Evolutionary conservation across 192 early-diverging fungal species (phyloP).

Genomic region (Backusella tarrabulga): DNA sequence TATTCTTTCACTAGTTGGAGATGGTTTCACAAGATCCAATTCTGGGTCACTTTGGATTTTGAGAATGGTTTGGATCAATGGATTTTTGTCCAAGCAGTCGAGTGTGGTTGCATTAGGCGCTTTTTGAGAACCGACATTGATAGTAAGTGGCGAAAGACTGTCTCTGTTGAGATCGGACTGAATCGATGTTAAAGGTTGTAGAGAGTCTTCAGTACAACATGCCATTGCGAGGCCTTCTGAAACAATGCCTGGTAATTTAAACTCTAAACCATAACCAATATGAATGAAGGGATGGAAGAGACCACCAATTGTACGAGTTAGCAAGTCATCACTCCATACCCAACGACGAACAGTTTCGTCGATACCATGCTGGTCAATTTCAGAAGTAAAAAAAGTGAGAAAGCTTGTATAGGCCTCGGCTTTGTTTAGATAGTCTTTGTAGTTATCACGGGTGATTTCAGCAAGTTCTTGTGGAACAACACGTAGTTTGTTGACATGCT

Average conservation of each 20-base stretch:
- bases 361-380: slow-evolving; percentile 41
- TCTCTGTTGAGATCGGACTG: not conserved
- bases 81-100: not conserved
- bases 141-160: not conserved
- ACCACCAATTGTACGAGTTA: slow-evolving; percentile 46
- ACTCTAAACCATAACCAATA: slow-evolving; percentile 61
- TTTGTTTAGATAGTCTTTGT: slow-evolving; percentile 33
- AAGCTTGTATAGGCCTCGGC: slow-evolving; percentile 45
- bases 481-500: slow-evolving; percentile 31
- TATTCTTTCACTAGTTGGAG: not conserved
- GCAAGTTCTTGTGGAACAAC: slow-evolving; percentile 18
- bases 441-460: slow-evolving; percentile 41
- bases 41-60: slow-evolving; percentile 33
- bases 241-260: slow-evolving; percentile 47
- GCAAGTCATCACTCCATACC: slow-evolving; percentile 41
- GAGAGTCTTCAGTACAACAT: slow-evolving; percentile 32
- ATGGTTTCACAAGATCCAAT: slow-evolving; percentile 15
- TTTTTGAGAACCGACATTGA: not conserved
- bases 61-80: slow-evolving; percentile 40
- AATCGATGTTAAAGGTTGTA: slow-evolving; percentile 20
- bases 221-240: slow-evolving; percentile 52
- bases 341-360: slow-evolving; percentile 43
- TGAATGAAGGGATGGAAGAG: slow-evolving; percentile 59
- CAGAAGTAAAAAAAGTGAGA: slow-evolving; percentile 45
- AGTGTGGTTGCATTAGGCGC: not conserved